These are phyloP conservation scores for Daldinia loculata DNA, from an alignment of 495 filamentous ascomycete species.

Conservation along the genomic window DNA sequence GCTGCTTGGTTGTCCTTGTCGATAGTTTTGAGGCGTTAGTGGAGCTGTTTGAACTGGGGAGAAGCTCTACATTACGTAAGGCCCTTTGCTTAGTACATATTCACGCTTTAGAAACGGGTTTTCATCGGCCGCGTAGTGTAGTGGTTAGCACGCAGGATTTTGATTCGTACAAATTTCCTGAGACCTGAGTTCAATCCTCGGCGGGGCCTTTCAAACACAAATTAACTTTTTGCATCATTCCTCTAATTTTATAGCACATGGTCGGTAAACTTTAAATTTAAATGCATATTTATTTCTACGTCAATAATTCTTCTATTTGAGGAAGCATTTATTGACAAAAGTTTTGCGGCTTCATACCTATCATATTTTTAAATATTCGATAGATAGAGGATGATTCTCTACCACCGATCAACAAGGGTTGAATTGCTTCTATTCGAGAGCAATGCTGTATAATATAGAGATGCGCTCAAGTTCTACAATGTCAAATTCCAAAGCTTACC, in stretches of 20 bases:
- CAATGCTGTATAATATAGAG: no score
- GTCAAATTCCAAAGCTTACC: no score
- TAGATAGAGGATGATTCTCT: no score
- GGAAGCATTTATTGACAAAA: no score
- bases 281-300: no score
- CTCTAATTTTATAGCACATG: not conserved
- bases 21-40: not conserved
- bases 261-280: no score
- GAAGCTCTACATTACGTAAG: slow-evolving; percentile 19
- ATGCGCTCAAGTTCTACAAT: no score
- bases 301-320: no score
- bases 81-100: not conserved
- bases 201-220: slow-evolving; percentile 32
- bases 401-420: no score
- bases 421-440: no score
- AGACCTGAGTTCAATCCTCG: slow-evolving; percentile 45
- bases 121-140: slow-evolving; percentile 42
- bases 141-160: slow-evolving; percentile 46
- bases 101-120: not conserved
- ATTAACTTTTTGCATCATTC: slow-evolving; percentile 10
- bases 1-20: not conserved
- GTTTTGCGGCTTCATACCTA: no score
- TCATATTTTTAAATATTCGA: no score
- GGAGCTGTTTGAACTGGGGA: not conserved
- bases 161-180: slow-evolving; percentile 33